Evolutionary conservation across 1,139 yeast genomes (phyloP).

Genomic region (Candida tetrigidarum): DNA sequence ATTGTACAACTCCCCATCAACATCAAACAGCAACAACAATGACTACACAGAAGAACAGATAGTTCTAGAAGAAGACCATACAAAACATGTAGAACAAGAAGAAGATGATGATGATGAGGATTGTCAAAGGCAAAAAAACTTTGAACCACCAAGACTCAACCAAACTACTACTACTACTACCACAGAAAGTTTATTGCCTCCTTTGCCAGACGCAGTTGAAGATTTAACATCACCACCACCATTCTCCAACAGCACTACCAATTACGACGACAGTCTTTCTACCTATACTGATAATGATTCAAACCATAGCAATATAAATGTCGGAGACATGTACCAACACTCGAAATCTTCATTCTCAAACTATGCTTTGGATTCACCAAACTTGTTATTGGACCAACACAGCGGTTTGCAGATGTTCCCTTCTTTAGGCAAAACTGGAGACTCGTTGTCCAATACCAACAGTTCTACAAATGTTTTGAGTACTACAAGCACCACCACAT

Average conservation of each 20-base stretch:
- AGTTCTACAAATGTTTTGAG: background rate
- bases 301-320: conserved; percentile 8
- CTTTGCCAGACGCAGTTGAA: conserved; percentile 33
- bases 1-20: conserved; percentile 4
- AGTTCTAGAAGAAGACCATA: background rate
- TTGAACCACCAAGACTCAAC: conserved; percentile 1
- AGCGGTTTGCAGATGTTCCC: conserved; percentile 24
- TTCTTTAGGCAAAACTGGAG: conserved; percentile 13
- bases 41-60: background rate
- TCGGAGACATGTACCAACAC: conserved; percentile 19
- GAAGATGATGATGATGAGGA: conserved; percentile 4
- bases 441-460: conserved; percentile 6
- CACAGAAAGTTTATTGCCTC: conserved; percentile 41
- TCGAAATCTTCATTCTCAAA: conserved; percentile 25
- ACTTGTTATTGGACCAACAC: conserved; percentile 23
- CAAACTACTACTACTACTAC: conserved; percentile 4
- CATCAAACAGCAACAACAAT: background rate
- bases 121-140: background rate
- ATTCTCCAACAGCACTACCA: conserved; percentile 1
- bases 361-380: conserved; percentile 37
- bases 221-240: conserved; percentile 13
- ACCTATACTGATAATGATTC: conserved; percentile 8
- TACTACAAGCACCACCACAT: conserved; percentile 3
- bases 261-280: conserved; percentile 12
- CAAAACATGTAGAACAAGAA: background rate